A percentile compares a stretch with the other conserved stretches of the same genome.
Evolutionary conservation across 257 asterid species (phyloP).

Genomic region (Echium plantagineum): DNA sequence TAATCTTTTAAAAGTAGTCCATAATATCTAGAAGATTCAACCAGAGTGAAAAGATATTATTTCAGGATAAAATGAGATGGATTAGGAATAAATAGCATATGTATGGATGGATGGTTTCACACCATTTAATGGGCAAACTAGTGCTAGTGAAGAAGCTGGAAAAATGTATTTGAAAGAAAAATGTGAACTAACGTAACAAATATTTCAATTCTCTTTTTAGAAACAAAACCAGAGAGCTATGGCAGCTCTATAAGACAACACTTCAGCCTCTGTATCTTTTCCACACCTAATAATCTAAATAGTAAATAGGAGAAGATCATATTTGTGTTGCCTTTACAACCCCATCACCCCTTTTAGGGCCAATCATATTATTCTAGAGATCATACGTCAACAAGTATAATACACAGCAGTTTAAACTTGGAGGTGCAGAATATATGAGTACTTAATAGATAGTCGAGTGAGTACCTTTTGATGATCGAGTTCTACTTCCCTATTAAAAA

Average conservation of each 20-base stretch:
- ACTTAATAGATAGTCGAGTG: neutral
- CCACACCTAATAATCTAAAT: too few species aligned
- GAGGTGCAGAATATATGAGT: neutral
- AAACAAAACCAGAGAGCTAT: too few species aligned
- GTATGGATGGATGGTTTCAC: too few species aligned
- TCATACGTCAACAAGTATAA: neutral
- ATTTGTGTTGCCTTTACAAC: neutral
- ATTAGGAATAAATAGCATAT: too few species aligned
- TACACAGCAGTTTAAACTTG: neutral
- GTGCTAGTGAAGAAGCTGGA: neutral
- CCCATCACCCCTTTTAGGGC: neutral
- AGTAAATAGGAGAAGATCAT: neutral
- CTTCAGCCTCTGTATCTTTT: too few species aligned
- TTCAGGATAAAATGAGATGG: too few species aligned
- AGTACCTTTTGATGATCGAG: slow-evolving; percentile 37
- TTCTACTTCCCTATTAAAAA: slow-evolving; percentile 54
- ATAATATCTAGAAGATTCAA: neutral
- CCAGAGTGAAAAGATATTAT: too few species aligned
- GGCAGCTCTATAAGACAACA: too few species aligned
- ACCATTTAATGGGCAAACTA: neutral
- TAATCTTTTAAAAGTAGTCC: neutral
- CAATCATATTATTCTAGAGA: neutral
- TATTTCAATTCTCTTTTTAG: too few species aligned
- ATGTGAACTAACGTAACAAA: neutral
- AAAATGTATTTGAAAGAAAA: too few species aligned